These are phyloP conservation scores for Lodderomyces pseudojiufengensis DNA, from an alignment of 1,139 yeast genomes.

Conservation along the genomic window DNA sequence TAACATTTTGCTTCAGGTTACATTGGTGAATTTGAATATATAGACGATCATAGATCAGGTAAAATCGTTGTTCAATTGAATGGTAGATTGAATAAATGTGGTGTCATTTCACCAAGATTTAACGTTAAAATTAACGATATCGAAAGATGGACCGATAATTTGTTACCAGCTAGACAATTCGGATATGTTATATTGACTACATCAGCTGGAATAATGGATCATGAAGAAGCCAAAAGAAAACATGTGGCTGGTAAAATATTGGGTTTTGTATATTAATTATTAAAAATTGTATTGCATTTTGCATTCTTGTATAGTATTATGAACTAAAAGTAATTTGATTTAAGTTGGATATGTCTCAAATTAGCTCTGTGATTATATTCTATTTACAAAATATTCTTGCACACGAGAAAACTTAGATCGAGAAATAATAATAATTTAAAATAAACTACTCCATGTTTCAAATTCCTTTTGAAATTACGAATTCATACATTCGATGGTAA, in stretches of 20 bases:
- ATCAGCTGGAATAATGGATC: conserved; percentile 99
- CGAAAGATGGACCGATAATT: conserved; percentile 97
- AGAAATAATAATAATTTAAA: no score
- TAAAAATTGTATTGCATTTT: neutral
- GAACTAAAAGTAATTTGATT: no score
- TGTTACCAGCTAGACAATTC: conserved; percentile 97
- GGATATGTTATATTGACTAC: conserved; percentile 97
- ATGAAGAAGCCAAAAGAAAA: conserved; percentile 99
- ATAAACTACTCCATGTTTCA: neutral
- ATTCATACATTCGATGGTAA: conserved; percentile 10
- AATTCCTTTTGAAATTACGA: neutral
- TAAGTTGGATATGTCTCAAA: no score
- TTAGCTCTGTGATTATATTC: no score
- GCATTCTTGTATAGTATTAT: neutral
- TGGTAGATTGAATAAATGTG: conserved; percentile 98
- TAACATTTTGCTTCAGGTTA: conserved; percentile 45
- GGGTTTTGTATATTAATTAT: conserved; percentile 81
- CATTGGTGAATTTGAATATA: conserved; percentile 98
- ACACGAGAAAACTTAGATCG: no score
- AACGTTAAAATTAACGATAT: conserved; percentile 90
- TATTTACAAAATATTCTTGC: no score
- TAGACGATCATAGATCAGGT: conserved; percentile 99
- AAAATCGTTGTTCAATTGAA: conserved; percentile 94
- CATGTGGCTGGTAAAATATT: conserved; percentile 97
- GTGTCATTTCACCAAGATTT: conserved; percentile 98